Conservation (phyloP, 148 eudicot species). For the Drosera capensis region DNA sequence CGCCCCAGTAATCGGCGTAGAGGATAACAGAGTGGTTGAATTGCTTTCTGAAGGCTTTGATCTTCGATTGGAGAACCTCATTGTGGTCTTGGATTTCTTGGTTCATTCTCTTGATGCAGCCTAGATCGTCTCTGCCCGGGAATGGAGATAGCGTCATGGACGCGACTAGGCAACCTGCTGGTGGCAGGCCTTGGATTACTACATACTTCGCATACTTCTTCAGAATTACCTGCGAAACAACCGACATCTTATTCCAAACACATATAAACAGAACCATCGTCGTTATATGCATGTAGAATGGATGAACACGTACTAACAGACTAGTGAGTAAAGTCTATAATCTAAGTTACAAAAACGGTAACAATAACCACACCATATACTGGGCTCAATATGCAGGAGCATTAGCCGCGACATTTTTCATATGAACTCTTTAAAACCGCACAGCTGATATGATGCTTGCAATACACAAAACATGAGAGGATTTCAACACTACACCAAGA, state of each 20-base stretch:
- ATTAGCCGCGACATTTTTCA: too few relatives aligned
- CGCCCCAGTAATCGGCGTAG: constrained; percentile 21
- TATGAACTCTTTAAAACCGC: too few relatives aligned
- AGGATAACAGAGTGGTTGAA: constrained; percentile 7
- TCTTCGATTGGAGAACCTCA: constrained; percentile 12
- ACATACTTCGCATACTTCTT: constrained; percentile 14
- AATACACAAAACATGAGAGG: too few relatives aligned
- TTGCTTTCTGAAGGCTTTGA: not conserved
- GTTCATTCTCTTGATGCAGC: constrained; percentile 10
- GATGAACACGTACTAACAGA: not conserved
- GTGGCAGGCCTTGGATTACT: constrained; percentile 26
- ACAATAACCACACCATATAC: too few relatives aligned
- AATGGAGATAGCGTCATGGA: constrained; percentile 8
- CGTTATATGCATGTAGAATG: not conserved
- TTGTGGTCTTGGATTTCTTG: constrained; percentile 14
- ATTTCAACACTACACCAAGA: too few relatives aligned
- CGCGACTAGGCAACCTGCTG: constrained; percentile 18
- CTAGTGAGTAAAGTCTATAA: too few relatives aligned
- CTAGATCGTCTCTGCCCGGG: not conserved
- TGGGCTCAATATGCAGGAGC: too few relatives aligned
- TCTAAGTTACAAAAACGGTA: too few relatives aligned
- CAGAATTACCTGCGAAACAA: constrained; percentile 12
- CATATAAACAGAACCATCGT: not conserved
- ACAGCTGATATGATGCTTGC: too few relatives aligned
- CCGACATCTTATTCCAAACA: not conserved